Conservation (phyloP, 495 filamentous ascomycete species). For the Entonaema liquescens region DNA sequence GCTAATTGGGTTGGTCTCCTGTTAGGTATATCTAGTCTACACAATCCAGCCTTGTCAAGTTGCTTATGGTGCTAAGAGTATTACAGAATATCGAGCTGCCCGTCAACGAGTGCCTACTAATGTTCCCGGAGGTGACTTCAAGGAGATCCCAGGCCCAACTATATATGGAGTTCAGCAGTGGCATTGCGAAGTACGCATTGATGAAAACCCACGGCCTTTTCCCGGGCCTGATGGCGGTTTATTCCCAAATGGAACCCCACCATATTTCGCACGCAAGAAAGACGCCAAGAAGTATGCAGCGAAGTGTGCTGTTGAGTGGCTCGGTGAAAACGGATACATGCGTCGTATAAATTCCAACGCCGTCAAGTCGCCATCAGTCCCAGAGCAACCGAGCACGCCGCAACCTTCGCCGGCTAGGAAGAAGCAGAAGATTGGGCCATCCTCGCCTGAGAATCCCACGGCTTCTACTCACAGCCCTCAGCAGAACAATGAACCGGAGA, state of each 20-base stretch:
- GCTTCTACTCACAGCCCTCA: constrained; percentile 29
- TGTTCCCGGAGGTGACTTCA: constrained; percentile 17
- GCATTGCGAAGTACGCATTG: constrained; percentile 33
- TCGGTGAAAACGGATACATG: constrained; percentile 43
- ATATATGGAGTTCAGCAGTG: constrained; percentile 25
- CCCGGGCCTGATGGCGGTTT: constrained; percentile 39
- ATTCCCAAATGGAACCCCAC: constrained; percentile 19
- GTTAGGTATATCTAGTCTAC: constrained; percentile 36
- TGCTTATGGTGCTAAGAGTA: constrained; percentile 11
- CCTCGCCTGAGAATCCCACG: constrained; percentile 17
- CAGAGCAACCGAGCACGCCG: constrained; percentile 2
- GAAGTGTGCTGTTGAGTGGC: constrained; percentile 53
- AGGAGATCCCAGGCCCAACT: constrained; percentile 15
- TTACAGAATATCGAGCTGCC: constrained; percentile 35
- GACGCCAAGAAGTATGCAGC: constrained; percentile 58
- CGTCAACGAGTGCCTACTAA: constrained; percentile 11
- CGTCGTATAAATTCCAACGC: constrained; percentile 15
- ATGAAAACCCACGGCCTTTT: constrained; percentile 36
- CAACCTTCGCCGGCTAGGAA: constrained; percentile 22
- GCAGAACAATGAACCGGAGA: constrained; percentile 16
- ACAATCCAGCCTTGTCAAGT: background rate
- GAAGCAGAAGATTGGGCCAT: constrained; percentile 14
- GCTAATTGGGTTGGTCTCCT: constrained; percentile 53
- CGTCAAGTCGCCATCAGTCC: constrained; percentile 1
- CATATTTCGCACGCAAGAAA: constrained; percentile 51